Conservation (phyloP, 352 stramenopile genomes). For the Globisporangium parvum region DNA sequence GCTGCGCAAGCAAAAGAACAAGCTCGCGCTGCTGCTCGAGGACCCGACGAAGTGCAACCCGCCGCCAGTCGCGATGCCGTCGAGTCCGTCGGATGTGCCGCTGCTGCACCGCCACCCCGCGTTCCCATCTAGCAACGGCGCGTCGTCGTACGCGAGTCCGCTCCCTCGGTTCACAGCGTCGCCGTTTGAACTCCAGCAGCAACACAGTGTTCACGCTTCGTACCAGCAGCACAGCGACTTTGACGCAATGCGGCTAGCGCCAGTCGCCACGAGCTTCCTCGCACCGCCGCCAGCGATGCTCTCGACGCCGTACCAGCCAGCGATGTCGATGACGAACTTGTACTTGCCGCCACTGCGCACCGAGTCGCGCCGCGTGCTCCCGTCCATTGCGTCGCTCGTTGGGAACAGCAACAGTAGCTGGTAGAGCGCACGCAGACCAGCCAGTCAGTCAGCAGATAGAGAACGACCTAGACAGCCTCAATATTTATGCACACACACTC, state of each 20-base stretch:
- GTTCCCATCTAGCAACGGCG: background rate
- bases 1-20: conserved; percentile 68
- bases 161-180: background rate
- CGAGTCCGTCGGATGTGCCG: background rate
- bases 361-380: conserved; percentile 30
- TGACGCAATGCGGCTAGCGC: background rate
- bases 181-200: background rate
- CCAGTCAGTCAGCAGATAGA: no score
- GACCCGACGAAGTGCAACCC: conserved; percentile 53
- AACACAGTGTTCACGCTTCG: background rate
- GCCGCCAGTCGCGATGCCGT: conserved; percentile 8
- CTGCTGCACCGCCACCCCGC: background rate
- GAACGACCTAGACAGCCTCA: no score
- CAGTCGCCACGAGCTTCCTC: background rate
- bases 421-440: background rate
- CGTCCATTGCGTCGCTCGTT: conserved; percentile 51
- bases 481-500: background rate
- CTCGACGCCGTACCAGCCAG: conserved; percentile 6
- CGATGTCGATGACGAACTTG: background rate
- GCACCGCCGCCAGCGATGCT: background rate
- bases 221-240: background rate
- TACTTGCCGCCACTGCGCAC: conserved; percentile 30
- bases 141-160: background rate
- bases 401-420: conserved; percentile 11
- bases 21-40: conserved; percentile 56